phyloP scores from a whole-genome alignment of 108 stramenopile genomes.

The Pseudonitzschia pungens region DNA sequence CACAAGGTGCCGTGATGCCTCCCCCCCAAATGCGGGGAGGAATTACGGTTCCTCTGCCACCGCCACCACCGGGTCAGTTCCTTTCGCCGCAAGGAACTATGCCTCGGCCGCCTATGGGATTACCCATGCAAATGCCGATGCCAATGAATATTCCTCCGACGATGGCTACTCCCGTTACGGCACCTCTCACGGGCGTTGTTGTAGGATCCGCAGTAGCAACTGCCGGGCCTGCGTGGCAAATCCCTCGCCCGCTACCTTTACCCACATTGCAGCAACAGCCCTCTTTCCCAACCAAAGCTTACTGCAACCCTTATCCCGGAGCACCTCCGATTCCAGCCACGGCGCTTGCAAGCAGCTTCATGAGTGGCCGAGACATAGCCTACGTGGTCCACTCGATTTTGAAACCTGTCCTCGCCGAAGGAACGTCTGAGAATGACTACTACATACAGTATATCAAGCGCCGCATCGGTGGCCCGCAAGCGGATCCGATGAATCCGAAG shows the following conservation, averaged over 20 bases:
- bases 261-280: constrained; percentile 8
- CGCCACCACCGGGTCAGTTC: constrained; percentile 8
- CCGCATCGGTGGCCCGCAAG: constrained; percentile 31
- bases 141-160: constrained; percentile 20
- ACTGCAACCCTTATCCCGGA: constrained; percentile 62
- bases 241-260: constrained; percentile 23
- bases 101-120: constrained; percentile 14
- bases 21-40: constrained; percentile 21
- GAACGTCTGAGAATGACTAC: constrained; percentile 47
- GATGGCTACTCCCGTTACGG: constrained; percentile 27
- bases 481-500: constrained; percentile 36
- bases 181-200: constrained; percentile 17
- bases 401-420: constrained; percentile 50
- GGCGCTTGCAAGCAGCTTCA: constrained; percentile 45
- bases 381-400: constrained; percentile 79
- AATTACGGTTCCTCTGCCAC: not conserved
- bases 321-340: constrained; percentile 70
- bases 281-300: not conserved
- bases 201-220: constrained; percentile 19
- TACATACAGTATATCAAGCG: constrained; percentile 41
- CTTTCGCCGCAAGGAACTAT: constrained; percentile 14
- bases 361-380: constrained; percentile 70
- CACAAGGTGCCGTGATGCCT: constrained; percentile 21
- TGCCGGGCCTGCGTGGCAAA: constrained; percentile 42
- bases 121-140: constrained; percentile 25